These are phyloP conservation scores for Noccaea caerulescens DNA, from an alignment of 345 rosid species.

Conservation along the genomic window DNA sequence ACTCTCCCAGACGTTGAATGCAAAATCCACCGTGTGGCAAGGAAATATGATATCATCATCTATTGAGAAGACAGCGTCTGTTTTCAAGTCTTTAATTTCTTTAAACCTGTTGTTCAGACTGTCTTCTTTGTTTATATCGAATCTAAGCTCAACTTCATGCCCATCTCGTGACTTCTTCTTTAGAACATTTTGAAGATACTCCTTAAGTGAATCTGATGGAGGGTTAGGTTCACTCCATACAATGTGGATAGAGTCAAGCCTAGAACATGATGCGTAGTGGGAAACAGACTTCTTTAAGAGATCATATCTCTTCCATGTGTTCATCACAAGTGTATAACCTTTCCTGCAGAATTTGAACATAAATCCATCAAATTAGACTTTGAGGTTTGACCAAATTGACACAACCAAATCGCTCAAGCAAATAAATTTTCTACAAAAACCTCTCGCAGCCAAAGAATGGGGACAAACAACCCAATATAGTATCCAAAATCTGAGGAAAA, in stretches of 20 bases:
- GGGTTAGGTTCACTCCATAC: slow-evolving; percentile 98
- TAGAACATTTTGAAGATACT: slow-evolving; percentile 51
- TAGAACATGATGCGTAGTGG: slow-evolving; percentile 73
- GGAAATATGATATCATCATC: slow-evolving; percentile 95
- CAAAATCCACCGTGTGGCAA: slow-evolving; percentile 81
- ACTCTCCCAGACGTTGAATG: slow-evolving; percentile 89
- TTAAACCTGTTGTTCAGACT: slow-evolving; percentile 95
- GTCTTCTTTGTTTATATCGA: slow-evolving; percentile 82
- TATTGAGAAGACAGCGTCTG: slow-evolving; percentile 87
- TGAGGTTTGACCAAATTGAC: neutral
- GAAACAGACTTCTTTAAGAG: slow-evolving; percentile 82
- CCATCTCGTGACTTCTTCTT: slow-evolving; percentile 54
- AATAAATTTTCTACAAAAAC: neutral
- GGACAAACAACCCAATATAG: slow-evolving; percentile 1
- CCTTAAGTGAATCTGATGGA: slow-evolving; percentile 73
- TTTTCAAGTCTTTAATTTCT: slow-evolving; percentile 71
- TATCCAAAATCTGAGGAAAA: neutral
- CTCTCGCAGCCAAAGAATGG: neutral
- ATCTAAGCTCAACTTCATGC: slow-evolving; percentile 59
- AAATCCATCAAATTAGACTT: neutral
- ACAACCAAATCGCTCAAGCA: slow-evolving; percentile 2
- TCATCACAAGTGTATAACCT: slow-evolving; percentile 79
- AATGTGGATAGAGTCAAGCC: slow-evolving; percentile 81
- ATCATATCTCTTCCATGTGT: slow-evolving; percentile 98
- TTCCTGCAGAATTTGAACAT: slow-evolving; percentile 52